Percentiles rank a stretch among this genome's conserved stretches.
Conservation (phyloP, 176 grass and related monocot genomes). For the Themeda triandra region DNA sequence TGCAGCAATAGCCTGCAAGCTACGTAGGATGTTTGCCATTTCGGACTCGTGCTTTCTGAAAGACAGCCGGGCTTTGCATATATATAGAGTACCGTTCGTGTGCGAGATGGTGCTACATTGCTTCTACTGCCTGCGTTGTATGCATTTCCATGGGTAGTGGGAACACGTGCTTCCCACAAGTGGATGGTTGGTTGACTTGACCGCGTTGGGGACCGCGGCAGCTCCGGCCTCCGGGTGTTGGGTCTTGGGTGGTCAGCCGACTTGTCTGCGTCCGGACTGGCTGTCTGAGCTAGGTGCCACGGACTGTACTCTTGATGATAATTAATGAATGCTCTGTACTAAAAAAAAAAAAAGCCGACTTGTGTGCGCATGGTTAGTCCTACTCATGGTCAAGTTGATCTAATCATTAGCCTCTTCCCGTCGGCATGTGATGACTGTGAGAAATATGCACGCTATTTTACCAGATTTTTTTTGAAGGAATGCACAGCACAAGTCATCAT, state of each 20-base stretch:
- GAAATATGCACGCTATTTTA: background rate
- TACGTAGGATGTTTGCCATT: background rate
- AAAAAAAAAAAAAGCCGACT: too few species aligned
- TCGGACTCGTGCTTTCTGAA: background rate
- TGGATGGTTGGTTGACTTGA: too few species aligned
- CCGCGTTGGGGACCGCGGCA: background rate
- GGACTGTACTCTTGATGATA: too few species aligned
- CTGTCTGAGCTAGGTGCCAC: too few species aligned
- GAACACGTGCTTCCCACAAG: background rate
- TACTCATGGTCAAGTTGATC: background rate
- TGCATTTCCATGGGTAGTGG: background rate
- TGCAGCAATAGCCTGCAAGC: background rate
- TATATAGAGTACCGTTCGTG: background rate
- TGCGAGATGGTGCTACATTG: too few species aligned
- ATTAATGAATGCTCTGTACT: too few species aligned
- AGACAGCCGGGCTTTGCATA: background rate
- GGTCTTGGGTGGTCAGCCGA: background rate
- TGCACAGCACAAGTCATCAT: too few species aligned
- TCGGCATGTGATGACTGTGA: background rate
- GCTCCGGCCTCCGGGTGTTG: background rate
- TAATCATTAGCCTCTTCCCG: background rate
- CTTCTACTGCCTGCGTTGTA: too few species aligned
- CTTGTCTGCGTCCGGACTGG: too few species aligned
- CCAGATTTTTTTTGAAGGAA: too few species aligned
- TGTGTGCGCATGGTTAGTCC: background rate